Conservation (phyloP, 1,284 basidiomycete genomes). For the Xanthoconium separans region DNA sequence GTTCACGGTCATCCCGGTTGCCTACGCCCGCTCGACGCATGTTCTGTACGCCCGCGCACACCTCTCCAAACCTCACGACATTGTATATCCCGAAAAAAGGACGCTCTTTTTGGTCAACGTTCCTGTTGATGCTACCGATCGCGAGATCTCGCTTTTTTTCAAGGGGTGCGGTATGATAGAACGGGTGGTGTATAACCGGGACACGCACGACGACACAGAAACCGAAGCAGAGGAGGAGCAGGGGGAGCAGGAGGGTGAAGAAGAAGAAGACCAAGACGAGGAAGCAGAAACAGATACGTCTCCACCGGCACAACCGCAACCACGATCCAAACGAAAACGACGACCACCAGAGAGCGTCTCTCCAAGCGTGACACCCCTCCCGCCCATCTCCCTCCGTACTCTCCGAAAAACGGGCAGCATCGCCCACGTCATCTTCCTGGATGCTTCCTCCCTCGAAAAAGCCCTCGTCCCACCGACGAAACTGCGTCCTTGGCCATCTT, state of each 20-base stretch:
- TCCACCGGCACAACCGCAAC: conserved; percentile 27
- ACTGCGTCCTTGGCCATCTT: conserved; percentile 57
- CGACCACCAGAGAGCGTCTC: conserved; percentile 31
- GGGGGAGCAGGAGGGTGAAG: conserved; percentile 7
- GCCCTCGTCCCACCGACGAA: conserved; percentile 51
- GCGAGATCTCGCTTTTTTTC: conserved; percentile 74
- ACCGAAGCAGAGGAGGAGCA: conserved; percentile 20
- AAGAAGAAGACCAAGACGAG: conserved; percentile 16
- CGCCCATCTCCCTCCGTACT: conserved; percentile 50
- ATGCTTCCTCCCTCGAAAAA: conserved; percentile 66
- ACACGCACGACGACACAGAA: conserved; percentile 29
- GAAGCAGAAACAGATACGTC: conserved; percentile 13
- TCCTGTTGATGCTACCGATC: conserved; percentile 80
- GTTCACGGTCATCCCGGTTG: conserved; percentile 59
- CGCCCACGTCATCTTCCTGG: conserved; percentile 79
- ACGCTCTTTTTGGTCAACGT: conserved; percentile 87
- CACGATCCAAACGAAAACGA: conserved; percentile 48
- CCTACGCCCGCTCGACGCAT: conserved; percentile 58
- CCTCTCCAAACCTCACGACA: conserved; percentile 41
- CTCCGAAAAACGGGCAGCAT: conserved; percentile 62
- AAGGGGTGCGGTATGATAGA: conserved; percentile 76
- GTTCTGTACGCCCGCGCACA: conserved; percentile 64
- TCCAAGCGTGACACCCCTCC: conserved; percentile 58
- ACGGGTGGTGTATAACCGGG: conserved; percentile 54
- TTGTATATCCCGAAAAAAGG: conserved; percentile 58